Conservation (phyloP, 495 filamentous ascomycete species). For the Tuber aestivum region DNA sequence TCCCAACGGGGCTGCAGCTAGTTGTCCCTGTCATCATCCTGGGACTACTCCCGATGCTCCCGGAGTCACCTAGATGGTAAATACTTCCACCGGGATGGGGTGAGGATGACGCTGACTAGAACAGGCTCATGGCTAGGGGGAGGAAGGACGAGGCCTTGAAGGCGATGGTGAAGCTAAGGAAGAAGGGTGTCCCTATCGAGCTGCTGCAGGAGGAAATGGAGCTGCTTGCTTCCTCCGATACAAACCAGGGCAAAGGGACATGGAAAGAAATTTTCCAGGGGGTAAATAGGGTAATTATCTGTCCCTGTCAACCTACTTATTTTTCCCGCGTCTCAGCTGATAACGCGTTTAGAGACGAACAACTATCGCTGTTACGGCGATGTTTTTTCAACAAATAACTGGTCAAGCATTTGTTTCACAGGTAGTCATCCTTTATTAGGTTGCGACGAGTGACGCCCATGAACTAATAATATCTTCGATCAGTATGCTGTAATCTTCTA, state of each 20-base stretch:
- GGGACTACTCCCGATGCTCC: conserved; percentile 42
- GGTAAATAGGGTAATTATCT: conserved; percentile 17
- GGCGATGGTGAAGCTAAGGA: conserved; percentile 23
- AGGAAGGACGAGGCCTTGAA: conserved; percentile 24
- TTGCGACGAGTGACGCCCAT: not conserved
- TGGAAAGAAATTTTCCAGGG: conserved; percentile 35
- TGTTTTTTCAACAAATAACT: conserved; percentile 40
- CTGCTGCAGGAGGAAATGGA: conserved; percentile 28
- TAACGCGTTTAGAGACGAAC: conserved; percentile 18
- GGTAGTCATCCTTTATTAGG: not conserved
- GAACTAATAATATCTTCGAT: not conserved
- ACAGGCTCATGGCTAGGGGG: conserved; percentile 27
- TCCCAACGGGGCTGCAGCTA: conserved; percentile 45
- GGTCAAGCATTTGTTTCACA: conserved; percentile 29
- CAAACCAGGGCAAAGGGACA: conserved; percentile 31
- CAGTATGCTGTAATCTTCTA: conserved; percentile 38
- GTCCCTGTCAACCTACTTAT: not conserved
- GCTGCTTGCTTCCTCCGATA: conserved; percentile 19
- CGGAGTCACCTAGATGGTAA: conserved; percentile 46
- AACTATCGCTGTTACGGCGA: conserved; percentile 31
- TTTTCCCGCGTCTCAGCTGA: not conserved
- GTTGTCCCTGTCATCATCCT: conserved; percentile 43
- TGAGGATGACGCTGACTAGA: not conserved
- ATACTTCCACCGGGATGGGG: conserved; percentile 12
- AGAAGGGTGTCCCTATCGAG: conserved; percentile 17